These are phyloP conservation scores for Polytolypa hystricis DNA, from an alignment of 2,329 filamentous ascomycete genomes.

Conservation along the genomic window DNA sequence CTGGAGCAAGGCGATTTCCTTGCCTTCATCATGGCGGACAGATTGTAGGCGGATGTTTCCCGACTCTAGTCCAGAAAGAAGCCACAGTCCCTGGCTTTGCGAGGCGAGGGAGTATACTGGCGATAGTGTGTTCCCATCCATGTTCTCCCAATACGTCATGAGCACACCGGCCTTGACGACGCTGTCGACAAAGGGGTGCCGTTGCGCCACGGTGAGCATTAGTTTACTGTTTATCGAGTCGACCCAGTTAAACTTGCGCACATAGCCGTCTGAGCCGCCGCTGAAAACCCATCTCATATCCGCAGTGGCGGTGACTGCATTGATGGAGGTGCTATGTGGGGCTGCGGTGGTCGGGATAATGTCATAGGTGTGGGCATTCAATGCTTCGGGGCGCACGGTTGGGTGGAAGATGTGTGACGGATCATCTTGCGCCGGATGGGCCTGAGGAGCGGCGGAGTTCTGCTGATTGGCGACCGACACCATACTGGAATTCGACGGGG, in stretches of 20 bases:
- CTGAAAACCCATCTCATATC: conserved; percentile 94
- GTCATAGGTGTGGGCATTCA: conserved; percentile 74
- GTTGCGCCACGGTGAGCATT: conserved; percentile 84
- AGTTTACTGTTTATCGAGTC: conserved; percentile 93
- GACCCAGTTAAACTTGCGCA: conserved; percentile 91
- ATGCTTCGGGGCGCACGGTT: conserved; percentile 61
- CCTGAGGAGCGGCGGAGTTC: conserved; percentile 28
- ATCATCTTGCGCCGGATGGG: conserved; percentile 20
- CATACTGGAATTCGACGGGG: conserved; percentile 31
- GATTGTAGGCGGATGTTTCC: conserved; percentile 90
- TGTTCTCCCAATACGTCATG: conserved; percentile 97
- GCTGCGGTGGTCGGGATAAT: conserved; percentile 96
- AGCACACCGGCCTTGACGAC: conserved; percentile 90
- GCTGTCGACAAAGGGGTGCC: conserved; percentile 93
- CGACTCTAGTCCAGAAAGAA: conserved; percentile 80
- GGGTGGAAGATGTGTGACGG: conserved; percentile 39
- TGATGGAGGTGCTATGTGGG: conserved; percentile 90
- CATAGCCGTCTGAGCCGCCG: conserved; percentile 87
- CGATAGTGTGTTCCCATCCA: conserved; percentile 63
- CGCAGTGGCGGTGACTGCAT: conserved; percentile 79
- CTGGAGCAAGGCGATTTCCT: conserved; percentile 68
- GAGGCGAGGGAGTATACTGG: conserved; percentile 91
- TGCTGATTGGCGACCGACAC: conserved; percentile 25
- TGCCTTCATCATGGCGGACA: conserved; percentile 88
- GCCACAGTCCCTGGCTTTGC: conserved; percentile 80